Evolutionary conservation across 2,329 filamentous ascomycete species (phyloP).

Genomic region (Allantophomopsis lycopodina): DNA sequence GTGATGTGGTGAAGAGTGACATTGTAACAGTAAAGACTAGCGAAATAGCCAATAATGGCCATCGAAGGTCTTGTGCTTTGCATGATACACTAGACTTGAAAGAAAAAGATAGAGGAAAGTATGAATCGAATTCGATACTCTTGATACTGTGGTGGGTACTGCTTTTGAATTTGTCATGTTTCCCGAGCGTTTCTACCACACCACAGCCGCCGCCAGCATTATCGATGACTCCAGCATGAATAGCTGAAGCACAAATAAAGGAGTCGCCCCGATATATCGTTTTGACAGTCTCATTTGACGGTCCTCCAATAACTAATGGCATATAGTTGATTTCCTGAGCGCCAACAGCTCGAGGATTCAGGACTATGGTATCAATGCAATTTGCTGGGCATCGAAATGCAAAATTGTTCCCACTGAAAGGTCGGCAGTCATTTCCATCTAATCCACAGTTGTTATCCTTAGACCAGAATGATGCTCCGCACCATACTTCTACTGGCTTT

Average conservation of each 20-base stretch:
- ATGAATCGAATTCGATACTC: constrained; percentile 70
- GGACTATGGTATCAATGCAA: constrained; percentile 49
- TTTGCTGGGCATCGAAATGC: constrained; percentile 64
- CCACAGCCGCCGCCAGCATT: constrained; percentile 68
- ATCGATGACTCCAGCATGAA: constrained; percentile 68
- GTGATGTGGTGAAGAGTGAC: constrained; percentile 69
- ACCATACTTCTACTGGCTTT: constrained; percentile 48
- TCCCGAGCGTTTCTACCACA: constrained; percentile 61
- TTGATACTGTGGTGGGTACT: constrained; percentile 60
- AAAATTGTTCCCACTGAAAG: constrained; percentile 57
- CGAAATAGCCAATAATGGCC: constrained; percentile 72
- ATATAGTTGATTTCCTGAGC: constrained; percentile 50
- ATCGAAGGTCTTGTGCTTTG: constrained; percentile 64
- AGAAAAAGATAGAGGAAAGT: constrained; percentile 76
- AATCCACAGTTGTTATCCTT: constrained; percentile 60
- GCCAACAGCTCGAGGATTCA: constrained; percentile 66
- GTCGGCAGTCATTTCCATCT: constrained; percentile 61
- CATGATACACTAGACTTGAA: constrained; percentile 57
- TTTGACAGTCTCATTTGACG: constrained; percentile 21
- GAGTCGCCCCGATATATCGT: constrained; percentile 78
- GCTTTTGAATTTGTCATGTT: constrained; percentile 46
- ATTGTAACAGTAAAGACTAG: constrained; percentile 65
- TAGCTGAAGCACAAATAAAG: constrained; percentile 73
- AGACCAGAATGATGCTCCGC: constrained; percentile 57
- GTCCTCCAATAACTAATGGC: constrained; percentile 56